Evolutionary conservation across 148 eudicot species (phyloP), one percentile per base, ranked within the genome.

Genomic region (Rhododendron mucronatum): DNA sequence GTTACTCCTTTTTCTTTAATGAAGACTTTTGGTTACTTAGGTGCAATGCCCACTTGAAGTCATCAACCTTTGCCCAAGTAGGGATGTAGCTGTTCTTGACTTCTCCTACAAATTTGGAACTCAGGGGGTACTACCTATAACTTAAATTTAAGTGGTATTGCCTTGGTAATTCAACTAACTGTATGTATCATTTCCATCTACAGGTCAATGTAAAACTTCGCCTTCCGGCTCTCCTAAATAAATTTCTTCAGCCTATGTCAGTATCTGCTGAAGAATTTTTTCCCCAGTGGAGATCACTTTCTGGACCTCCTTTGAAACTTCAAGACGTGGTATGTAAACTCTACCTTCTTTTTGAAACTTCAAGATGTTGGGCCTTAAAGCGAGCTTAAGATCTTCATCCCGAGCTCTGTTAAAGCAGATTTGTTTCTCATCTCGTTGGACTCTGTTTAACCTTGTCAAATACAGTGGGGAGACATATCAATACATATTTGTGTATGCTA

Each of bases 31-130:
- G 37, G 59, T 75, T 89, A 35, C 85, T 37, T 81, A 96, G 98
- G 99, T 97, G 86, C 98, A 95, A 94, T 97, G 98, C 86, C 99
- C 98, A 16, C 96, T 97, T 81, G 98, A 97, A 93, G 90, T 94
- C 33, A 90, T 93, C 89, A 97, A 95, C 89, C 92, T 95, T 78
- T 90, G 92, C 21, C 95, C 99, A 65, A 97, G 98, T 88, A 94
- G 99, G 88, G 99, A 94, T 84, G 91, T 93, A 51, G 95, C 98
- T 65, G 98, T 97, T 82, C 98, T 97, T 81, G 98, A 95, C 88
- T 97, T 97, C 91, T 95, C 98, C 33, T 97, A 97, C 91, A 94
- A 90, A 83, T 94, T 91, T 86, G 93, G 91, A 85, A 88, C 93
- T 80, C 85, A 95, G 83, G 55, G 91, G 97, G 95, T 97, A 92